Percentiles rank a stretch among this genome's conserved stretches.
Conservation (phyloP, 176 grass and related monocot genomes). For the Aegilops bicornis region DNA sequence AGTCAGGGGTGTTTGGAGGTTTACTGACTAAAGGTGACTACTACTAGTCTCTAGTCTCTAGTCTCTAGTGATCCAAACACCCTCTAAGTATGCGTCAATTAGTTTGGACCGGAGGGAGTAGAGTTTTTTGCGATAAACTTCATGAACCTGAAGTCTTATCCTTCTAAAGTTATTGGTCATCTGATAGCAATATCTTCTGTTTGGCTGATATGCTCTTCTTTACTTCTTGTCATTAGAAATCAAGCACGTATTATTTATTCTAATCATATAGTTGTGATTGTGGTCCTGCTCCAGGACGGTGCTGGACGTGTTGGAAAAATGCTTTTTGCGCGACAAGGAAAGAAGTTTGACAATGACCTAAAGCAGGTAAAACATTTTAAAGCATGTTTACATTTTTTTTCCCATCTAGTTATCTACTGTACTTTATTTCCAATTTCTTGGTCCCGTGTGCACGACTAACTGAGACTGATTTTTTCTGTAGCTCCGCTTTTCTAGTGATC, state of each 20-base stretch:
- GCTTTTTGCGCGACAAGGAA: conserved; percentile 97
- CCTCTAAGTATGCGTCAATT: too few relatives aligned
- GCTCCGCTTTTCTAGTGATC: conserved; percentile 92
- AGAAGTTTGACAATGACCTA: conserved; percentile 98
- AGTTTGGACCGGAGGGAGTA: background rate
- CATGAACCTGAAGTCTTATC: background rate
- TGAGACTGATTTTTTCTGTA: conserved; percentile 33
- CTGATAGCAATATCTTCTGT: conserved; percentile 20
- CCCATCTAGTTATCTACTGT: background rate
- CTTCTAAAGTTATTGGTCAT: background rate
- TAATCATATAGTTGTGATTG: conserved; percentile 20
- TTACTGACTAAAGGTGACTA: too few relatives aligned
- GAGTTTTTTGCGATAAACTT: background rate
- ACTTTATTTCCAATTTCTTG: background rate
- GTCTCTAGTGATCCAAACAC: too few relatives aligned
- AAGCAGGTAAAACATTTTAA: conserved; percentile 69
- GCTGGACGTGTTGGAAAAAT: conserved; percentile 98
- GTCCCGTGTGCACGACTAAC: conserved; percentile 9
- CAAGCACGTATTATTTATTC: background rate
- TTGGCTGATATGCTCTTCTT: background rate
- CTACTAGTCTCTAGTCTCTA: too few relatives aligned
- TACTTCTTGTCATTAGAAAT: conserved; percentile 3
- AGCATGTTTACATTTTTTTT: background rate
- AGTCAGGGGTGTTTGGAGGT: too few relatives aligned
- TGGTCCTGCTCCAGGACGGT: conserved; percentile 68